Base-by-base conservation (phyloP, 1,284 basidiomycete species). In the Trichosporon sp. region DNA sequence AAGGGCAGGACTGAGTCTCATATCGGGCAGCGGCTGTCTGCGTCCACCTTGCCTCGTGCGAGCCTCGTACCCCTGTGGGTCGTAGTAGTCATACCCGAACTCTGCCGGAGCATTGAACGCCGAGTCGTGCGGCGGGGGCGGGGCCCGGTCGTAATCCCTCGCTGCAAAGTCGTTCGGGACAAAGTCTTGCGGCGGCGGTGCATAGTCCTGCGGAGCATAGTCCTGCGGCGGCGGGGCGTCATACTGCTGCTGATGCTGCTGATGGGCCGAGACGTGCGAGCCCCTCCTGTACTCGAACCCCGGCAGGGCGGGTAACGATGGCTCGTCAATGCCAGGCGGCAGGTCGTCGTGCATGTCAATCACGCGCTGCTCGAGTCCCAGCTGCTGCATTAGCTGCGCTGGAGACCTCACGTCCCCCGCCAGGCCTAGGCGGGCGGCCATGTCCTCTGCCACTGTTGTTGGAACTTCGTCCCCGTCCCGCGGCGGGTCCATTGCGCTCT, bases 261-360 rank as follows among this genome's bases (percentile, higher is more conserved):
- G n/a, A 59, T 32, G 7, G 52, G 4, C 19, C n/a, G n/a, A n/a
- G 13, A 27, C 32, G 37, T 19, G 31, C 19, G 4, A 49, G 63
- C 37, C 54, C 2, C 33, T 29, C 27, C 61, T 14, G 25, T 14
- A 52, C 63, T 56, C 62, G 37, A 74, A 74, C 16, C 71, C 71
- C 0, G 77, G 77, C 13, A 81, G 66, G 8, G 77, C 77, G 10
- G 79, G 79, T n/a, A 81, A 71, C 10, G 77, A 79, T 13, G 79
- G 79, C 65, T 81, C 79, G 66, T 81, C 79, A 33, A 81, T 80
- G 3, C 78, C 78, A 3, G 79, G 79, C 56, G 79, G 79, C 29
- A 81, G 72, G 62, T 81, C 79, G 62, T 79, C 79, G 69, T 79
- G 77, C 14, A 79, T 67, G 65, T 81, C 79, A 16, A 81, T 73